These are phyloP conservation scores for Hirsutella minnesotensis DNA, from an alignment of 2,329 filamentous ascomycete genomes.

Conservation along the genomic window DNA sequence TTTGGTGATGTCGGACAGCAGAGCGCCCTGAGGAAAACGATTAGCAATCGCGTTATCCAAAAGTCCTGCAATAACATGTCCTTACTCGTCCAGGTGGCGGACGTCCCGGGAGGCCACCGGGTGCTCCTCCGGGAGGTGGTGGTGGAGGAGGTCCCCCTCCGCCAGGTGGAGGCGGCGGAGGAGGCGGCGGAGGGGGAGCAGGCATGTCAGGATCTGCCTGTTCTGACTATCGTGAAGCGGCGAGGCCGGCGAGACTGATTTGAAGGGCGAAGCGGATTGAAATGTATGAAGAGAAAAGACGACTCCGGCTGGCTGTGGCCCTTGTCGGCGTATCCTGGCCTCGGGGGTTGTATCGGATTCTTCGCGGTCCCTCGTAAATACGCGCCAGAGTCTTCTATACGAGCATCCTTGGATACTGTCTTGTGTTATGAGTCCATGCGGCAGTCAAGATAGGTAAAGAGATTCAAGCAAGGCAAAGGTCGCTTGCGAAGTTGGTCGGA, in stretches of 20 bases:
- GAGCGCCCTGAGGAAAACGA: constrained; percentile 51
- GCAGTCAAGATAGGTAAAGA: not conserved
- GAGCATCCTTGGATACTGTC: too few relatives aligned
- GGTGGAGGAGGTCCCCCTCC: constrained; percentile 54
- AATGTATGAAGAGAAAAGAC: too few relatives aligned
- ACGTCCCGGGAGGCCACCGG: constrained; percentile 42
- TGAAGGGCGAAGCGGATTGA: too few relatives aligned
- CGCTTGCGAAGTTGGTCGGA: not conserved
- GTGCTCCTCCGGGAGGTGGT: constrained; percentile 26
- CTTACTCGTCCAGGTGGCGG: constrained; percentile 51
- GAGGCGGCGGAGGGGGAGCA: constrained; percentile 56
- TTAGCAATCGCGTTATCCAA: constrained; percentile 3
- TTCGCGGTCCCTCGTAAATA: not conserved
- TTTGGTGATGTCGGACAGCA: constrained; percentile 80
- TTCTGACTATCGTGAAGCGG: not conserved
- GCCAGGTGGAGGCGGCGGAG: constrained; percentile 54
- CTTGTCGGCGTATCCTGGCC: not conserved
- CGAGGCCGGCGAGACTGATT: too few relatives aligned
- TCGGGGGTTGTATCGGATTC: not conserved
- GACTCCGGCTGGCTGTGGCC: too few relatives aligned
- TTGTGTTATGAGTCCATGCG: too few relatives aligned
- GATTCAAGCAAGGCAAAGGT: not conserved
- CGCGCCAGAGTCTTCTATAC: too few relatives aligned
- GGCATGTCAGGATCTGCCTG: constrained; percentile 16
- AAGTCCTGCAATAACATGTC: too few relatives aligned